phyloP scores from a whole-genome alignment of 2,329 filamentous ascomycete genomes.

The Cladophialophora chaetospira region DNA sequence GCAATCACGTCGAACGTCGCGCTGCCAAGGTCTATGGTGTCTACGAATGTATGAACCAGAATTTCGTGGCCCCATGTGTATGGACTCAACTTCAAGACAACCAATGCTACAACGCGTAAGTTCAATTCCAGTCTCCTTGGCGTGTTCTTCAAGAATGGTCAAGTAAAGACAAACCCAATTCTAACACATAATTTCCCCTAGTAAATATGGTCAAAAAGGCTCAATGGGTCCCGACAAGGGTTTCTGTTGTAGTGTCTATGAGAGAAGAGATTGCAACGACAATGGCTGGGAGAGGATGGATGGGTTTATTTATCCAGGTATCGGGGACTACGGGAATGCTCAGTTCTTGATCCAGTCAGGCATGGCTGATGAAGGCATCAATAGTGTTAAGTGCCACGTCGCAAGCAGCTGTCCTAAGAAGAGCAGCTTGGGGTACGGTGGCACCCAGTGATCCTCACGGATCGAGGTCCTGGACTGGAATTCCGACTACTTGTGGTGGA shows the following conservation, averaged over 20 bases:
- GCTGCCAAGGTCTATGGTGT: constrained; percentile 9
- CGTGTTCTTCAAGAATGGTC: not conserved
- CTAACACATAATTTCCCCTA: constrained; percentile 1
- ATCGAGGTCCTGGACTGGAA: too few relatives aligned
- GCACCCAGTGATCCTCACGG: too few relatives aligned
- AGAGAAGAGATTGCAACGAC: constrained; percentile 15
- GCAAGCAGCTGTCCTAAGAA: not conserved
- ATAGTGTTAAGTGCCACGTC: constrained; percentile 19
- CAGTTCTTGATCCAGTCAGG: constrained; percentile 6
- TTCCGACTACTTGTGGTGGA: constrained; percentile 11
- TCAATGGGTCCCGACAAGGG: constrained; percentile 27
- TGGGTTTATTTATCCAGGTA: constrained; percentile 18
- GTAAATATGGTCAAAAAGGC: constrained; percentile 9
- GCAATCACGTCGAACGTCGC: not conserved
- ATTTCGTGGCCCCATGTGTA: constrained; percentile 19
- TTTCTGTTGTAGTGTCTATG: constrained; percentile 22
- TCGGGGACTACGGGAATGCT: constrained; percentile 11
- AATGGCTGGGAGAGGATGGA: constrained; percentile 10
- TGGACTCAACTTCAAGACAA: constrained; percentile 15
- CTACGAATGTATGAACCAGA: constrained; percentile 20
- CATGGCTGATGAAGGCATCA: constrained; percentile 3
- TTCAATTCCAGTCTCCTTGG: not conserved
- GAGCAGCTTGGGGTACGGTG: not conserved
- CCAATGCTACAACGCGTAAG: constrained; percentile 23
- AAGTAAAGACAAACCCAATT: not conserved